Evolutionary conservation across 495 filamentous ascomycete genomes (phyloP).

Genomic region (Podospora pseudoanserina): DNA sequence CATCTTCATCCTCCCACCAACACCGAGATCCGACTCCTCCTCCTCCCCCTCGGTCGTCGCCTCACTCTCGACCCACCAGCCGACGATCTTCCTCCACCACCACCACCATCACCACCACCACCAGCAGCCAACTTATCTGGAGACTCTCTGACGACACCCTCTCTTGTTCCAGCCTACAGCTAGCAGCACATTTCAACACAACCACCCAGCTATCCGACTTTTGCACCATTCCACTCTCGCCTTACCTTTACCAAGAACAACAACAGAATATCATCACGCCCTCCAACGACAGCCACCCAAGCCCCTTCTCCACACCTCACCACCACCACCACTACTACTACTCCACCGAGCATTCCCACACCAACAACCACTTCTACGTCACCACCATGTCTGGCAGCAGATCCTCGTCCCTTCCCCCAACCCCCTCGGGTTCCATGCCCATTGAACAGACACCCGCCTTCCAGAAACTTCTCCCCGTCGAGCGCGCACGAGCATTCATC

Average conservation of each 20-base stretch:
- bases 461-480: not conserved
- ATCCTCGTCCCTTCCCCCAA: not conserved
- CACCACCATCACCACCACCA: too few relatives aligned
- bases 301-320: too few relatives aligned
- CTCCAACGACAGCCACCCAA: too few relatives aligned
- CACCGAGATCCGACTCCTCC: not conserved
- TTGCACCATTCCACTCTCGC: not conserved
- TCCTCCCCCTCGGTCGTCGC: not conserved
- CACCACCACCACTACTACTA: too few relatives aligned
- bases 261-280: too few relatives aligned
- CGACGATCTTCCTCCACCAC: not conserved
- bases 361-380: too few relatives aligned
- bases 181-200: not conserved
- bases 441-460: not conserved
- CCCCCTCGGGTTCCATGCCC: not conserved
- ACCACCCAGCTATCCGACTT: not conserved
- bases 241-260: not conserved
- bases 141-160: not conserved
- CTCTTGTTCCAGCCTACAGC: not conserved
- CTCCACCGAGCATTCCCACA: too few relatives aligned
- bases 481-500: not conserved
- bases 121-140: not conserved
- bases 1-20: not conserved
- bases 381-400: not conserved
- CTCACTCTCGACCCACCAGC: not conserved